Conservation (phyloP, 495 filamentous ascomycete genomes). For the Gamarada debralockiae region DNA sequence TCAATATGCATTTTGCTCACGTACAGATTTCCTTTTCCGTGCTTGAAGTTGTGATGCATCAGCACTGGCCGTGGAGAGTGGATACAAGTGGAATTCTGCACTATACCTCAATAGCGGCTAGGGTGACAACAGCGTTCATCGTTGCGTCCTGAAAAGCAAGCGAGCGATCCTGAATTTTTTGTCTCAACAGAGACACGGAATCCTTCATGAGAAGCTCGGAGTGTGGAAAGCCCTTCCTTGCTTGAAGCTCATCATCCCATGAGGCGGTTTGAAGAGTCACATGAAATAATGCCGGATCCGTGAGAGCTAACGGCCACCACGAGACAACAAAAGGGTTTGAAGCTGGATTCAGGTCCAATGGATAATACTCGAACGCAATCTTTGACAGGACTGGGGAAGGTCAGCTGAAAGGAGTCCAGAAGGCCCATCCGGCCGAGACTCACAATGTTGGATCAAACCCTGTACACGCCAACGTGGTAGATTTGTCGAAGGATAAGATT, state of each 20-base stretch:
- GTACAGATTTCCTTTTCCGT: constrained; percentile 44
- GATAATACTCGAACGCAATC: constrained; percentile 53
- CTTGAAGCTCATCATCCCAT: constrained; percentile 45
- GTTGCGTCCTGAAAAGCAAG: constrained; percentile 49
- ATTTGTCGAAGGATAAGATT: constrained; percentile 46
- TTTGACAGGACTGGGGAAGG: constrained; percentile 38
- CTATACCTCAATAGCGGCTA: constrained; percentile 49
- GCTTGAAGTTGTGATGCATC: constrained; percentile 25
- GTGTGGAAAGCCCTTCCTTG: constrained; percentile 40
- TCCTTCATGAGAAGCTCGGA: constrained; percentile 51
- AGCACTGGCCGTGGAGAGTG: neutral
- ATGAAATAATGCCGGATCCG: constrained; percentile 48
- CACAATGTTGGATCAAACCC: constrained; percentile 47
- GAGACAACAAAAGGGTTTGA: constrained; percentile 50
- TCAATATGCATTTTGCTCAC: constrained; percentile 44
- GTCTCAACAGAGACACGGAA: constrained; percentile 41
- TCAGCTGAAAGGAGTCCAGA: constrained; percentile 16
- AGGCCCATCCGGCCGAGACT: constrained; percentile 12
- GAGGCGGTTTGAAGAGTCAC: constrained; percentile 51
- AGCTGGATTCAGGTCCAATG: constrained; percentile 40
- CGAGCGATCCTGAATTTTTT: constrained; percentile 36
- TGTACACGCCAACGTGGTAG: constrained; percentile 42
- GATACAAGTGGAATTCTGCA: neutral
- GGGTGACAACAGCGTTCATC: constrained; percentile 49
- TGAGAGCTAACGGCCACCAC: constrained; percentile 50